Conservation (phyloP, 2,329 filamentous ascomycete genomes). For the Verticillium albo-atrum region DNA sequence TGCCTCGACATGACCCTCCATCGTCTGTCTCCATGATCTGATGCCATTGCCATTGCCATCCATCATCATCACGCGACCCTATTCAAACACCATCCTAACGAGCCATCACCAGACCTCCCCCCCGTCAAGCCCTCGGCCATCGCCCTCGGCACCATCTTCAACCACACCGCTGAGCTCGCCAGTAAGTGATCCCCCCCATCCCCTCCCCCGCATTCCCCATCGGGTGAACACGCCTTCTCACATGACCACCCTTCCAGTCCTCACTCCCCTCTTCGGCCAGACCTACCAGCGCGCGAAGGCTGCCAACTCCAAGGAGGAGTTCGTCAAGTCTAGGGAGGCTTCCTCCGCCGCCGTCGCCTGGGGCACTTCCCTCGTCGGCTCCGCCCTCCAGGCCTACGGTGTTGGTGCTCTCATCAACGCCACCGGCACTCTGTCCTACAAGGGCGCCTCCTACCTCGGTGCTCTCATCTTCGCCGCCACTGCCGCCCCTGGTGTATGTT, state of each 20-base stretch:
- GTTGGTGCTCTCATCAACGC: constrained; percentile 90
- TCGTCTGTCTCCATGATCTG: neutral
- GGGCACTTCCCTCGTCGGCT: constrained; percentile 86
- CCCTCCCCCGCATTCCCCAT: neutral
- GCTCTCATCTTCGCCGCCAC: constrained; percentile 87
- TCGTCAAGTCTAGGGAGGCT: constrained; percentile 89
- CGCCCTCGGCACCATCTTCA: constrained; percentile 93
- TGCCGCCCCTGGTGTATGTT: constrained; percentile 72
- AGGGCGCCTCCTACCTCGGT: constrained; percentile 93
- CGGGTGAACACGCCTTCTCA: neutral
- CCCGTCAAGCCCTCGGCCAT: constrained; percentile 97
- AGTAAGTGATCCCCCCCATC: constrained; percentile 25
- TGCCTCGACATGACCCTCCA: neutral
- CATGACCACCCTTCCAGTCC: constrained; percentile 39
- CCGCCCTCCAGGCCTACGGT: constrained; percentile 83
- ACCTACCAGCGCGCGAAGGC: constrained; percentile 90
- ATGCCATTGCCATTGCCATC: neutral
- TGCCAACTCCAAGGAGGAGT: constrained; percentile 94
- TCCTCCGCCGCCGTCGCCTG: constrained; percentile 81
- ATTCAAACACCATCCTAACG: neutral
- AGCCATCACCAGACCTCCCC: constrained; percentile 44
- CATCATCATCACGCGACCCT: neutral
- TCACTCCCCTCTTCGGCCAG: constrained; percentile 86
- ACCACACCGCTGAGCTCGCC: constrained; percentile 84
- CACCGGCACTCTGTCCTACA: constrained; percentile 92